Conservation (phyloP, 305 asterid species). For the Solanum hybrid region DNA sequence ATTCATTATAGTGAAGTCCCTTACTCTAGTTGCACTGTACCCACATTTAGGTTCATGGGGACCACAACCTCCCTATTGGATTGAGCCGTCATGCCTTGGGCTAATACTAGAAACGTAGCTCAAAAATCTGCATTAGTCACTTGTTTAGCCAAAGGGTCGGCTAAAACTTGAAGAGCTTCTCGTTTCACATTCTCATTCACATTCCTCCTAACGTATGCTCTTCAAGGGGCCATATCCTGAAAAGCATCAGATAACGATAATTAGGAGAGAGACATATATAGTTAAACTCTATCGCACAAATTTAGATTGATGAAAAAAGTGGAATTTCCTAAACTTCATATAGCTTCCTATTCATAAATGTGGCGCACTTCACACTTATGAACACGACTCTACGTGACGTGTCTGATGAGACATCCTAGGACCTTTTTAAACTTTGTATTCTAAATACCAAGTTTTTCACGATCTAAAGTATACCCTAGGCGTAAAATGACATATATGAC, state of each 20-base stretch:
- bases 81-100: background rate
- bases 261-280: background rate
- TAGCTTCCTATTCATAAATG: background rate
- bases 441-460: background rate
- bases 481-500: background rate
- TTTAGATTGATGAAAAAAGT: background rate
- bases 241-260: background rate
- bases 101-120: background rate
- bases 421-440: background rate
- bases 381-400: background rate
- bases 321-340: background rate
- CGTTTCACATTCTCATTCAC: background rate
- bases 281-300: background rate
- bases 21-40: background rate
- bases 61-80: background rate
- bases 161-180: background rate
- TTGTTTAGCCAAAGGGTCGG: background rate
- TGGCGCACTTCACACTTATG: background rate
- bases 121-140: background rate
- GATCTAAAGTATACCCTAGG: background rate
- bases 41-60: background rate
- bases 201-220: background rate
- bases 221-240: background rate
- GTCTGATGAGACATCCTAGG: background rate
- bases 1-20: background rate